Percentiles rank a stretch among this genome's conserved stretches.
Conservation (phyloP, 139 green algal genomes). For the Protoeuglena noctilucae region DNA sequence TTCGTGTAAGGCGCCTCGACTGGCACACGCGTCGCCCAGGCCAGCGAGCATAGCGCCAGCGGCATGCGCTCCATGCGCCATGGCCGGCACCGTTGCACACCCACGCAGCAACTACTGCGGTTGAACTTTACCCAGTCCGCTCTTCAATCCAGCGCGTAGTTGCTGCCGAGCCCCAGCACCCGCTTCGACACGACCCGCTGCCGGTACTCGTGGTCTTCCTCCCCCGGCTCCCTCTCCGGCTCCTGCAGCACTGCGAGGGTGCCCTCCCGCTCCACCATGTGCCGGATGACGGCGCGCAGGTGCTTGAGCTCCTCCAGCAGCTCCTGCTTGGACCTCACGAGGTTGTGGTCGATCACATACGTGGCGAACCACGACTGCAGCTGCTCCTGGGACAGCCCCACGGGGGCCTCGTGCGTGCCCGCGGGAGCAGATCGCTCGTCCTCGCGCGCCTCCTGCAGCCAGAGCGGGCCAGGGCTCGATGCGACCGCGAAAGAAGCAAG, state of each 20-base stretch:
- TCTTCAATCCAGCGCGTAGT: slow-evolving; percentile 30
- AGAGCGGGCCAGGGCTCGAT: slow-evolving; percentile 1
- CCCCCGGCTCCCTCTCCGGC: slow-evolving; percentile 17
- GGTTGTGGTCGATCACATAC: slow-evolving; percentile 9
- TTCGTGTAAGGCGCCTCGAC: no score
- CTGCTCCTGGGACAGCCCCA: neutral
- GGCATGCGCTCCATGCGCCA: no score
- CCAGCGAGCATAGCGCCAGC: no score
- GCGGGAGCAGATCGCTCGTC: neutral
- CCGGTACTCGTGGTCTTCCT: slow-evolving; percentile 38
- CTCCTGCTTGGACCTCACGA: slow-evolving; percentile 19
- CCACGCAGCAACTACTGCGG: no score
- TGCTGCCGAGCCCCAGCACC: slow-evolving; percentile 58
- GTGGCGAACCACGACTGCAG: neutral
- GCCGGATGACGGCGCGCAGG: slow-evolving; percentile 42
- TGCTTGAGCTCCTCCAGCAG: slow-evolving; percentile 20
- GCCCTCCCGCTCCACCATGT: slow-evolving; percentile 49
- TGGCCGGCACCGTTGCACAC: no score
- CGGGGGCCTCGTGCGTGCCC: neutral
- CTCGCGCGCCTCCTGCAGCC: neutral
- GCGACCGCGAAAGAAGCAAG: neutral
- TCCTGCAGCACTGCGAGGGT: slow-evolving; percentile 40
- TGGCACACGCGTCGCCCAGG: no score
- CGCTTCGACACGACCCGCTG: slow-evolving; percentile 37
- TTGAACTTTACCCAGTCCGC: no score